Evolutionary conservation across 164 flowering plant genomes (phyloP).

Genomic region (Taxillus chinensis): DNA sequence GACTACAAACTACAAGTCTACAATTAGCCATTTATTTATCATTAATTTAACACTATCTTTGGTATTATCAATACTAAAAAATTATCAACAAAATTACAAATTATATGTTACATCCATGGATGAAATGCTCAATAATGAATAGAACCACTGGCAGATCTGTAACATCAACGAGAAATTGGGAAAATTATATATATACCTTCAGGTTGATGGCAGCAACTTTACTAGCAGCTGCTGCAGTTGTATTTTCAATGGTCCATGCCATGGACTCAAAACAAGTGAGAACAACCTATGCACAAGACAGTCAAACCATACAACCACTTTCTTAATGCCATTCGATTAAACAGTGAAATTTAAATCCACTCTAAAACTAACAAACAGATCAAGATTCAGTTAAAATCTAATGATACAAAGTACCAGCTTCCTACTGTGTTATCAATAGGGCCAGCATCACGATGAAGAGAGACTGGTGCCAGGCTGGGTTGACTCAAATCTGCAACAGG

Average conservation of each 20-base stretch:
- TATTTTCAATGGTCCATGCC: conserved; percentile 36
- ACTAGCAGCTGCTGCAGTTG: conserved; percentile 15
- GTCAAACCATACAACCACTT: neutral
- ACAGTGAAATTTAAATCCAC: no score
- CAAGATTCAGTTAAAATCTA: no score
- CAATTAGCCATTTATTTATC: no score
- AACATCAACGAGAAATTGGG: neutral
- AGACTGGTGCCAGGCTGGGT: conserved; percentile 22
- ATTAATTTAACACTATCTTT: no score
- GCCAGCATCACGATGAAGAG: conserved; percentile 25
- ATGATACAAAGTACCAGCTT: neutral
- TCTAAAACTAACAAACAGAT: neutral
- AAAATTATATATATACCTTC: conserved; percentile 17
- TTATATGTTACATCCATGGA: no score
- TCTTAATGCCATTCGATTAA: neutral
- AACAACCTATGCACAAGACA: conserved; percentile 18
- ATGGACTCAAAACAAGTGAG: conserved; percentile 35
- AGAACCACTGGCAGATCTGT: no score
- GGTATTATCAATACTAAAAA: no score
- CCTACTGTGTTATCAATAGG: conserved; percentile 21
- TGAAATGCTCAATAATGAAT: no score
- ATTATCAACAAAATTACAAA: no score
- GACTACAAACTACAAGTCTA: no score
- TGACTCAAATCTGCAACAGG: conserved; percentile 28
- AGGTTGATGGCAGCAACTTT: conserved; percentile 35